A percentile compares a stretch with the other conserved stretches of the same genome.
These are phyloP conservation scores for Neurospora cerealis DNA, from an alignment of 495 filamentous ascomycete species.

Conservation along the genomic window DNA sequence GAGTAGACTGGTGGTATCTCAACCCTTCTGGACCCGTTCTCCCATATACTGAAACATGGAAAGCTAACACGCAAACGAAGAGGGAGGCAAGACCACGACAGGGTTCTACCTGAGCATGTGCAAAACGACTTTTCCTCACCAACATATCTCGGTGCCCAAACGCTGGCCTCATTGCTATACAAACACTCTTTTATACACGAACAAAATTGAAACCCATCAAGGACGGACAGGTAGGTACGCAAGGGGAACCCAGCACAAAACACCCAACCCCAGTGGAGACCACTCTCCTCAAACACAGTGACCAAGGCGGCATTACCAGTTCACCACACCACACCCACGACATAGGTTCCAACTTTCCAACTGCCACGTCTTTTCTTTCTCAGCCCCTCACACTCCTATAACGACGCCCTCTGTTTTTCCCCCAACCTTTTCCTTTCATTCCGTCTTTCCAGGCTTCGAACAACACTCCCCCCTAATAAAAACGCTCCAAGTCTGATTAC, in stretches of 20 bases:
- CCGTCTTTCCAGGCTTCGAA: background rate
- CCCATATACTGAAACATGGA: background rate
- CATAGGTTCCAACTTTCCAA: background rate
- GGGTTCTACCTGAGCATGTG: background rate
- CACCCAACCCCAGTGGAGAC: background rate
- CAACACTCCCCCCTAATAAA: background rate
- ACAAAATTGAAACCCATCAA: background rate
- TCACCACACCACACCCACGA: background rate
- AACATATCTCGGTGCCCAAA: no score
- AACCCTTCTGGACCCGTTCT: background rate
- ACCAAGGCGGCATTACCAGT: background rate
- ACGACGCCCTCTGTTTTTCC: background rate
- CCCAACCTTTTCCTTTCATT: background rate
- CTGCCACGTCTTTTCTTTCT: background rate
- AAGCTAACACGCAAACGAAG: background rate
- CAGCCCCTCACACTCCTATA: background rate
- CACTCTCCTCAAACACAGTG: background rate
- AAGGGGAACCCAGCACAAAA: background rate
- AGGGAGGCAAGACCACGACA: background rate
- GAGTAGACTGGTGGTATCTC: background rate
- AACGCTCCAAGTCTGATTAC: background rate
- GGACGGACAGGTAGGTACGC: background rate
- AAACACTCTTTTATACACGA: background rate
- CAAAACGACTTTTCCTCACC: no score
- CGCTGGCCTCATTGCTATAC: no score